These are phyloP conservation scores for Ustilago shanxiensis DNA, from an alignment of 1,284 basidiomycete species.

Conservation along the genomic window DNA sequence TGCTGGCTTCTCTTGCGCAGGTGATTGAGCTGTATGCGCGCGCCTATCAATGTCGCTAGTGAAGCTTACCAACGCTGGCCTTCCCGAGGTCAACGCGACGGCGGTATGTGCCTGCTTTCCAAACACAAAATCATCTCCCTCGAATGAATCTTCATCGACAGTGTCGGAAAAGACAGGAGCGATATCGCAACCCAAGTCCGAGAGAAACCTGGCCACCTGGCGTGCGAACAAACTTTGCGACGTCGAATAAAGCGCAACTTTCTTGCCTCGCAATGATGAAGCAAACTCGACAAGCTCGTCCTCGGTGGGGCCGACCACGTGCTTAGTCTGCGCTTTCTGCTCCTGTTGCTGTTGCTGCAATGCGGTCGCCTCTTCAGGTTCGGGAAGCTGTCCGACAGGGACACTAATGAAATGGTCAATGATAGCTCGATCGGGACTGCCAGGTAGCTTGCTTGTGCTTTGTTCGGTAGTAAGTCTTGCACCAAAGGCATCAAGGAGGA, in stretches of 20 bases:
- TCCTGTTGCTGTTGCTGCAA: neutral
- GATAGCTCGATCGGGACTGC: constrained; percentile 19
- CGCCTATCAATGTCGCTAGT: constrained; percentile 47
- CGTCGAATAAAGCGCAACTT: constrained; percentile 50
- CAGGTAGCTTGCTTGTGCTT: constrained; percentile 8
- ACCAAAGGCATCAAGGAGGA: constrained; percentile 40
- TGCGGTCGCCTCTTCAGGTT: constrained; percentile 4
- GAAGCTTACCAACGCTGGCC: constrained; percentile 55
- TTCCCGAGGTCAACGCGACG: constrained; percentile 47
- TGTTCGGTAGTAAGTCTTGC: constrained; percentile 30
- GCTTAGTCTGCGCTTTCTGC: neutral
- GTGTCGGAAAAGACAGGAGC: constrained; percentile 39
- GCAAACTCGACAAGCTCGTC: constrained; percentile 41
- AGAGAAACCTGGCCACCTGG: constrained; percentile 31
- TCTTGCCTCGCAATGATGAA: constrained; percentile 29
- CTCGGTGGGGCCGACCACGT: constrained; percentile 21
- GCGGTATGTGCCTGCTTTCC: constrained; percentile 47
- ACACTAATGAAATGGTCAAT: constrained; percentile 36
- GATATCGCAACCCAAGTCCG: constrained; percentile 40
- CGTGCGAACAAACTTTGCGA: constrained; percentile 41
- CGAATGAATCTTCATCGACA: constrained; percentile 23
- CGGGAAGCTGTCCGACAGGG: constrained; percentile 28
- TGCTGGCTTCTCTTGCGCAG: neutral
- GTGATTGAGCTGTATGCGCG: constrained; percentile 8
- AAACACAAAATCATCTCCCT: constrained; percentile 18